phyloP scores from a whole-genome alignment of 805 yeast species.

The Saccharomycopsis fermentans region DNA sequence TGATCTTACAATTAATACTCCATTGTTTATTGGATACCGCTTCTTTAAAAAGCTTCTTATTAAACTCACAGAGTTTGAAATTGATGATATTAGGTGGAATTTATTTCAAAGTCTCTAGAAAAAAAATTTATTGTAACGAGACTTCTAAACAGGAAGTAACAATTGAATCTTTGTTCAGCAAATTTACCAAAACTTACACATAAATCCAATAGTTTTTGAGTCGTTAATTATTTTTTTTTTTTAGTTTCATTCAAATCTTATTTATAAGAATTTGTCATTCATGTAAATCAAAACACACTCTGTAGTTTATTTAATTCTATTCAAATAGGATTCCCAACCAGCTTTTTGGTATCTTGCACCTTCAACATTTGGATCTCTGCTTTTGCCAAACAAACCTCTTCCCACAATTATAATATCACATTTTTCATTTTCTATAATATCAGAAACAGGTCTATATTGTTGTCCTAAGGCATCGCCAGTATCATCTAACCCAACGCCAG shows the following conservation, averaged over 20 bases:
- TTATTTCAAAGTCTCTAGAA: not conserved
- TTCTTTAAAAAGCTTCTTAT: not conserved
- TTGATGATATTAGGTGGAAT: not conserved
- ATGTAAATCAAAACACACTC: not conserved
- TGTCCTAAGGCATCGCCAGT: slow-evolving; percentile 95
- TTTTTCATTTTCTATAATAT: slow-evolving; percentile 67
- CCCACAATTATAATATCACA: slow-evolving; percentile 97
- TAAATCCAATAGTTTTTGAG: not conserved
- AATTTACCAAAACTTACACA: not conserved
- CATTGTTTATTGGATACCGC: not conserved
- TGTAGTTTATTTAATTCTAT: not conserved
- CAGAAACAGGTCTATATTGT: slow-evolving; percentile 87
- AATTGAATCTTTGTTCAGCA: not conserved
- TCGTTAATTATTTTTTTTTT: too few relatives aligned
- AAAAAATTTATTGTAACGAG: not conserved
- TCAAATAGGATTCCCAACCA: slow-evolving; percentile 85
- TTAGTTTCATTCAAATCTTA: too few relatives aligned
- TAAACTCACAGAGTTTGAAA: not conserved
- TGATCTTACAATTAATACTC: not conserved
- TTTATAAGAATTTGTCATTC: too few relatives aligned
- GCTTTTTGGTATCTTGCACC: slow-evolving; percentile 85
- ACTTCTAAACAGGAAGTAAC: not conserved
- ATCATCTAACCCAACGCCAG: slow-evolving; percentile 97
- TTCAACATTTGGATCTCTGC: slow-evolving; percentile 82
- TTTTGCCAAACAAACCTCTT: slow-evolving; percentile 89